phyloP scores from a whole-genome alignment of 345 rosid species.

The Hevea brasiliensis region DNA sequence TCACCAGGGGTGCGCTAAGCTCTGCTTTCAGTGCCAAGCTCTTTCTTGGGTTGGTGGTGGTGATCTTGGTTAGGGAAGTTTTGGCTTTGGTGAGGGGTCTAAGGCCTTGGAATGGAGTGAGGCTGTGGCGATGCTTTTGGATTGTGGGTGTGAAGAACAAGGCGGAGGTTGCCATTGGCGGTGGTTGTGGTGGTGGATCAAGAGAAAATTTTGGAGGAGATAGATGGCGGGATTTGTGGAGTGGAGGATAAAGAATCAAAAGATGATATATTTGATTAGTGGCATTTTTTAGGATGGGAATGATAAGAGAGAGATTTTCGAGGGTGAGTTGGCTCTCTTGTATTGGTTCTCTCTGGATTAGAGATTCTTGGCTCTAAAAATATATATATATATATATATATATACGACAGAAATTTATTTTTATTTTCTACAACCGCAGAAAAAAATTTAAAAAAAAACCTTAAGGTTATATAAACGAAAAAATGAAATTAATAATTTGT shows the following conservation, averaged over 20 bases:
- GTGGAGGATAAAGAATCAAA: neutral
- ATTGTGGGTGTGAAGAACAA: slow-evolving; percentile 33
- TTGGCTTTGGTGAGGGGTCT: slow-evolving; percentile 25
- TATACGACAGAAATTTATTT: too few species aligned
- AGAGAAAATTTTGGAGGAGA: neutral
- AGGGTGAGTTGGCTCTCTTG: slow-evolving; percentile 34
- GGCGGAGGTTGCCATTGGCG: slow-evolving; percentile 40
- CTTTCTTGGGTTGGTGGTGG: slow-evolving; percentile 21
- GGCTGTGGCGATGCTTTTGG: slow-evolving; percentile 35
- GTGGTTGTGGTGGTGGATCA: slow-evolving; percentile 1
- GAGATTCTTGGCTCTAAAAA: slow-evolving; percentile 19
- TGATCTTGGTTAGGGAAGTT: slow-evolving; percentile 20
- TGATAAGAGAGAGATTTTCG: slow-evolving; percentile 31
- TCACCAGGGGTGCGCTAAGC: slow-evolving; percentile 70
- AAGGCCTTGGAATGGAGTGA: slow-evolving; percentile 51
- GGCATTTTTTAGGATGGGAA: slow-evolving; percentile 33
- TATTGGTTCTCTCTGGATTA: slow-evolving; percentile 48
- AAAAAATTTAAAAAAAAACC: too few species aligned
- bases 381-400: too few species aligned
- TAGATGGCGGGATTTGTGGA: neutral
- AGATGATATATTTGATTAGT: neutral
- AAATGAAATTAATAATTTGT: too few species aligned
- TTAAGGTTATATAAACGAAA: too few species aligned
- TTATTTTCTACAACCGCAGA: too few species aligned
- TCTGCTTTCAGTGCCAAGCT: slow-evolving; percentile 60